Evolutionary conservation across 1,284 basidiomycete genomes (phyloP).

Genomic region (Wallemia mellicola): DNA sequence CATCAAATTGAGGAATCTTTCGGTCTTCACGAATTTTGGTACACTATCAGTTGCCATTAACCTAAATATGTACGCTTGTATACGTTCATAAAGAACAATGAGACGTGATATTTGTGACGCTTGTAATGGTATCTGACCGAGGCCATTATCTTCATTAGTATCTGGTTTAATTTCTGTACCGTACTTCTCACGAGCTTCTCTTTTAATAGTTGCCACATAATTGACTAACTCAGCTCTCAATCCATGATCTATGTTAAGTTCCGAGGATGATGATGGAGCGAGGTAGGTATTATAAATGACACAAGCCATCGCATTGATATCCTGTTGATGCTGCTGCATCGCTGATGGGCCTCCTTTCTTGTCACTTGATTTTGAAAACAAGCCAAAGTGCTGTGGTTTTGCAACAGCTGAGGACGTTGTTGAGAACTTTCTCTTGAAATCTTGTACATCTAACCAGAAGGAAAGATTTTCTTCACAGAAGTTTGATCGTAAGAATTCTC

Average conservation of each 20-base stretch:
- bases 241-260: constrained; percentile 93
- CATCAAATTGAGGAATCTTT: constrained; percentile 38
- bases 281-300: constrained; percentile 84
- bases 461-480: constrained; percentile 95
- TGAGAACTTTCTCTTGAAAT: constrained; percentile 83
- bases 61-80: constrained; percentile 85
- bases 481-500: constrained; percentile 73
- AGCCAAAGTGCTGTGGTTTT: background rate
- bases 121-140: constrained; percentile 16
- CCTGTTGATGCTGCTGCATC: constrained; percentile 92
- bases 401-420: constrained; percentile 76
- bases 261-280: constrained; percentile 73
- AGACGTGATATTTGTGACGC: constrained; percentile 82
- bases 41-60: constrained; percentile 95
- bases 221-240: constrained; percentile 73
- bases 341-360: constrained; percentile 42
- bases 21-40: constrained; percentile 68
- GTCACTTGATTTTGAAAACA: constrained; percentile 7
- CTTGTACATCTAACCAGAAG: constrained; percentile 90
- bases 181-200: constrained; percentile 11
- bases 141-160: background rate
- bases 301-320: constrained; percentile 75
- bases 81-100: constrained; percentile 77
- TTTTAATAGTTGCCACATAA: constrained; percentile 67
- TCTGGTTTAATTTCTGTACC: background rate